Percentiles rank a stretch among this genome's conserved stretches.
These are phyloP conservation scores for Pichia manshurica DNA, from an alignment of 805 yeast species.

Conservation along the genomic window DNA sequence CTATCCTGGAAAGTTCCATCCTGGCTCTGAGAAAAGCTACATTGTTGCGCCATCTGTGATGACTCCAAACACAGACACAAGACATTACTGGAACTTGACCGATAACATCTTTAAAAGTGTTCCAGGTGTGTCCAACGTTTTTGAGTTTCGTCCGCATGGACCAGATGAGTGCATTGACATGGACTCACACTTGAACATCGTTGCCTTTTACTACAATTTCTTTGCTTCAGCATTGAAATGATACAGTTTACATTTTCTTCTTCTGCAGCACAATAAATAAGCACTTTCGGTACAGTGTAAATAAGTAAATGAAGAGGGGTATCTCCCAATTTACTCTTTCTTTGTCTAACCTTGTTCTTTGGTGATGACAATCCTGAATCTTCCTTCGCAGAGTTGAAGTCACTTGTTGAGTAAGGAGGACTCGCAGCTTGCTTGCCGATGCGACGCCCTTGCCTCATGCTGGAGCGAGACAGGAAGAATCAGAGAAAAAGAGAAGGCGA, in stretches of 20 bases:
- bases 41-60: constrained; percentile 54
- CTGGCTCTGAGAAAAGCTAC: constrained; percentile 1
- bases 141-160: constrained; percentile 45
- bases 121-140: constrained; percentile 37
- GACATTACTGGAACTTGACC: constrained; percentile 57
- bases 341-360: too few species aligned
- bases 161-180: constrained; percentile 55
- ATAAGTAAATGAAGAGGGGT: too few species aligned
- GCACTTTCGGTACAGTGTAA: too few species aligned
- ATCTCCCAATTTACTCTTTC: not conserved
- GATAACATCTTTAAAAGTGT: constrained; percentile 55
- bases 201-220: constrained; percentile 32
- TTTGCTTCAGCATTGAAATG: constrained; percentile 5
- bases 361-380: too few species aligned
- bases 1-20: constrained; percentile 23
- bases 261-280: too few species aligned
- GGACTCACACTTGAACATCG: constrained; percentile 52
- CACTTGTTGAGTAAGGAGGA: too few species aligned
- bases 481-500: not conserved
- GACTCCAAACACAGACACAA: constrained; percentile 70
- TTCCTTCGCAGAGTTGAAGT: too few species aligned
- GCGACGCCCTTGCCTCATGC: not conserved
- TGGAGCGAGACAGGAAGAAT: not conserved
- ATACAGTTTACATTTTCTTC: not conserved
- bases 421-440: too few species aligned